phyloP scores from a whole-genome alignment of 176 grass and related monocot genomes.

The Urochloa ruziziensis region DNA sequence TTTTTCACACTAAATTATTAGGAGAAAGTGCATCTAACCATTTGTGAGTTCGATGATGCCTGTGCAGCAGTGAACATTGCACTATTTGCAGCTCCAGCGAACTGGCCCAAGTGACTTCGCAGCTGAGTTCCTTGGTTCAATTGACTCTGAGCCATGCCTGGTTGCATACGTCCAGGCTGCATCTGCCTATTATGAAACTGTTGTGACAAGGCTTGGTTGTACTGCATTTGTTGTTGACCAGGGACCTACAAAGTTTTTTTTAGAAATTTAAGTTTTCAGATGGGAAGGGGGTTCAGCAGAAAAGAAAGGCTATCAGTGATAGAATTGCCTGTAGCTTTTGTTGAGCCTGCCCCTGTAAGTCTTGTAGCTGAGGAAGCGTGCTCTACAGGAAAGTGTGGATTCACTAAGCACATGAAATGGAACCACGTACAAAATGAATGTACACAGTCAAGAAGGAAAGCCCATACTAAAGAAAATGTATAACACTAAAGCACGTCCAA shows the following conservation, averaged over 20 bases:
- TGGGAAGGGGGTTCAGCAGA: background rate
- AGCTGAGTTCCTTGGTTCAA: conserved; percentile 85
- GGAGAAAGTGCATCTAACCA: conserved; percentile 48
- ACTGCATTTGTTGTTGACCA: conserved; percentile 85
- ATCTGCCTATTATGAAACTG: conserved; percentile 86
- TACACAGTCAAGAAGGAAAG: background rate
- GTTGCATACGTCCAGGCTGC: conserved; percentile 70
- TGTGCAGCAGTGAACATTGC: conserved; percentile 83
- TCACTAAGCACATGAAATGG: conserved; percentile 7
- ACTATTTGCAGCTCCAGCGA: conserved; percentile 72
- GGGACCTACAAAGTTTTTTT: conserved; percentile 35
- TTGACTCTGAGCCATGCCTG: conserved; percentile 78
- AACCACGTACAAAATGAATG: background rate
- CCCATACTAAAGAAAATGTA: background rate
- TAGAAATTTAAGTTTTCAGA: conserved; percentile 14
- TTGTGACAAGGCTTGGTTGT: conserved; percentile 77
- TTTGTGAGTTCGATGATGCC: conserved; percentile 89
- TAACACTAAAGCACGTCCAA: background rate
- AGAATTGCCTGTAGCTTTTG: conserved; percentile 81
- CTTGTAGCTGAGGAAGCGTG: conserved; percentile 84
- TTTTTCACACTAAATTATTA: background rate
- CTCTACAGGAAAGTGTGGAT: conserved; percentile 51
- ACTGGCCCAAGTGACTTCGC: conserved; percentile 80
- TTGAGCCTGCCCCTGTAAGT: conserved; percentile 80
- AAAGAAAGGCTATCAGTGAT: conserved; percentile 8